These are phyloP conservation scores for Chenopodium formosanum DNA, from an alignment of 148 eudicot species.

Conservation along the genomic window DNA sequence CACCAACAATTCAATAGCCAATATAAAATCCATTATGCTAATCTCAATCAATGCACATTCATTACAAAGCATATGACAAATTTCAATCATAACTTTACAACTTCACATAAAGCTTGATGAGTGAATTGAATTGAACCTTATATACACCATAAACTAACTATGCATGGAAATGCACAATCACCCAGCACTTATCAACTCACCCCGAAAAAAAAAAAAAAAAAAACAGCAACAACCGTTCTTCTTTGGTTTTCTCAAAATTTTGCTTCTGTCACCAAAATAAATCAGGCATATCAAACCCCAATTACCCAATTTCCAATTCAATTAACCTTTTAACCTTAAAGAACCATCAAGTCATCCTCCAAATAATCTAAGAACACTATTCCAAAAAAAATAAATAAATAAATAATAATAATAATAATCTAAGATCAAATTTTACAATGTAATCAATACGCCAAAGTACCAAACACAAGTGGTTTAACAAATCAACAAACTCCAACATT, in stretches of 20 bases:
- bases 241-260: neutral
- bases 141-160: neutral
- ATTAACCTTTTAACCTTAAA: neutral
- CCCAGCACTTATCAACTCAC: neutral
- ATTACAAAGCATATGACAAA: neutral
- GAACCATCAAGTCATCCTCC: neutral
- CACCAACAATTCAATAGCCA: neutral
- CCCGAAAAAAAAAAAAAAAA: neutral
- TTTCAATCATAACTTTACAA: neutral
- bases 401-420: too few species aligned
- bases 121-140: too few species aligned
- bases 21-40: neutral
- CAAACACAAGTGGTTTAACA: neutral
- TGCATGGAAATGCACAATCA: too few species aligned
- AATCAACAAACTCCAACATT: neutral
- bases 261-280: neutral
- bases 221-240: neutral
- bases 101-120: too few species aligned
- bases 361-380: too few species aligned
- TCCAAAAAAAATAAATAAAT: too few species aligned
- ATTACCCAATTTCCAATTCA: neutral
- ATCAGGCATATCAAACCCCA: neutral
- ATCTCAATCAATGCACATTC: neutral
- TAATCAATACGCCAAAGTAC: neutral
- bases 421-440: neutral